Conservation (phyloP, 2,329 filamentous ascomycete genomes). For the Nannizziopsis barbatae region DNA sequence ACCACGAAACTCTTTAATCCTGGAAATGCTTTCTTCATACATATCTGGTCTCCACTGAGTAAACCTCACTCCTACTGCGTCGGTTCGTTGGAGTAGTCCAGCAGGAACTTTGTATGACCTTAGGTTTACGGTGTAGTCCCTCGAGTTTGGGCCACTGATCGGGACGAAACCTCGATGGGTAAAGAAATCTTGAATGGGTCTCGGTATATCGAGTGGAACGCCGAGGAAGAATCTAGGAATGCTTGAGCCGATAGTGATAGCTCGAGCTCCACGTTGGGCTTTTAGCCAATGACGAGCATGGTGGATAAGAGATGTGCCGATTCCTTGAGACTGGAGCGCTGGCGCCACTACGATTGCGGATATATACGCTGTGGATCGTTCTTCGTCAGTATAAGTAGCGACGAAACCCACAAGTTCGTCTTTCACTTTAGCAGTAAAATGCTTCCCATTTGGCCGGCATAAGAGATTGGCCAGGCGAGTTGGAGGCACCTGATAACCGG, state of each 20-base stretch:
- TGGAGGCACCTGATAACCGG: slow-evolving; percentile 12
- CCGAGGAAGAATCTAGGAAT: slow-evolving; percentile 40
- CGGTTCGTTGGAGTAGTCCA: slow-evolving; percentile 28
- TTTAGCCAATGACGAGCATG: slow-evolving; percentile 12
- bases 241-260: slow-evolving; percentile 22
- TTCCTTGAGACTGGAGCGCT: slow-evolving; percentile 18
- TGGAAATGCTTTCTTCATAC: slow-evolving; percentile 14
- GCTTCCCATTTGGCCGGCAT: slow-evolving; percentile 10
- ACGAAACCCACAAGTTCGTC: slow-evolving; percentile 12
- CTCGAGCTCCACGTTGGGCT: not conserved
- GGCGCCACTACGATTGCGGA: slow-evolving; percentile 19
- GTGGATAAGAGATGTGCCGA: slow-evolving; percentile 16
- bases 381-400: slow-evolving; percentile 13
- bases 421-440: slow-evolving; percentile 8
- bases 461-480: slow-evolving; percentile 10
- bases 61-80: slow-evolving; percentile 11
- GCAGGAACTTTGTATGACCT: slow-evolving; percentile 26
- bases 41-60: slow-evolving; percentile 12
- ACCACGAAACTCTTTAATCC: slow-evolving; percentile 13
- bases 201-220: slow-evolving; percentile 31
- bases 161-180: slow-evolving; percentile 33
- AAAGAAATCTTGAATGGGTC: slow-evolving; percentile 31
- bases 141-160: slow-evolving; percentile 20
- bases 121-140: slow-evolving; percentile 35
- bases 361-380: slow-evolving; percentile 14